These are phyloP conservation scores for Hypsizygus marmoreus DNA, from an alignment of 768 basidiomycete genomes.

Conservation along the genomic window DNA sequence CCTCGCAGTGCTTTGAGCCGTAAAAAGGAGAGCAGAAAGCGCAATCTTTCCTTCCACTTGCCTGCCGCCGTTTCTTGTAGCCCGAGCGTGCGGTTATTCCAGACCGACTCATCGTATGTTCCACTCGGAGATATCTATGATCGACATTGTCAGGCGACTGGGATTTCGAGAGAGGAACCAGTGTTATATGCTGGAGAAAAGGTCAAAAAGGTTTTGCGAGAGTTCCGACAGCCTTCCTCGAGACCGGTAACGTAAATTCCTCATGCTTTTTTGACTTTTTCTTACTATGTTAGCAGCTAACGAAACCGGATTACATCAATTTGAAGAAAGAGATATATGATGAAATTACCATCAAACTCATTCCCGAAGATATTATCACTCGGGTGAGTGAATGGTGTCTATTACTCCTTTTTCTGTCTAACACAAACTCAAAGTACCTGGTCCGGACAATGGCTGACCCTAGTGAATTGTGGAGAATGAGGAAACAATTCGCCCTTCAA, in stretches of 20 bases:
- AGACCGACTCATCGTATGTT: conserved; percentile 90
- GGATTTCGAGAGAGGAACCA: conserved; percentile 85
- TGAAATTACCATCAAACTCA: conserved; percentile 83
- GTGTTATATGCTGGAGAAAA: conserved; percentile 86
- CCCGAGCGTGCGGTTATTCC: conserved; percentile 80
- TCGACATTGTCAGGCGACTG: conserved; percentile 73
- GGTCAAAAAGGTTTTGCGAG: conserved; percentile 66
- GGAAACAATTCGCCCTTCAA: conserved; percentile 94
- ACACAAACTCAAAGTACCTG: conserved; percentile 71
- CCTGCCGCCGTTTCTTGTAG: conserved; percentile 86
- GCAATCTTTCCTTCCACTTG: conserved; percentile 89
- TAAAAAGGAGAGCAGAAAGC: conserved; percentile 91
- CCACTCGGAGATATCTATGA: conserved; percentile 94
- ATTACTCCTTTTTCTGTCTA: conserved; percentile 2
- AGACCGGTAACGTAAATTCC: conserved; percentile 39
- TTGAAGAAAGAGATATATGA: conserved; percentile 86
- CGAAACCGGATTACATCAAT: conserved; percentile 64
- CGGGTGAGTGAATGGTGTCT: conserved; percentile 53
- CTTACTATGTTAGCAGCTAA: conserved; percentile 40
- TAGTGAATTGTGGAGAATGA: conserved; percentile 91
- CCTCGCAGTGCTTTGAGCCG: conserved; percentile 69
- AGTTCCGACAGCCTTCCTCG: conserved; percentile 51
- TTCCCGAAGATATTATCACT: conserved; percentile 85
- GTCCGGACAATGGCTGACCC: conserved; percentile 79
- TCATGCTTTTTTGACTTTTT: conserved; percentile 2